Evolutionary conservation across 2,329 filamentous ascomycete species (phyloP).

Genomic region (Tolypocladium cylindrosporum): DNA sequence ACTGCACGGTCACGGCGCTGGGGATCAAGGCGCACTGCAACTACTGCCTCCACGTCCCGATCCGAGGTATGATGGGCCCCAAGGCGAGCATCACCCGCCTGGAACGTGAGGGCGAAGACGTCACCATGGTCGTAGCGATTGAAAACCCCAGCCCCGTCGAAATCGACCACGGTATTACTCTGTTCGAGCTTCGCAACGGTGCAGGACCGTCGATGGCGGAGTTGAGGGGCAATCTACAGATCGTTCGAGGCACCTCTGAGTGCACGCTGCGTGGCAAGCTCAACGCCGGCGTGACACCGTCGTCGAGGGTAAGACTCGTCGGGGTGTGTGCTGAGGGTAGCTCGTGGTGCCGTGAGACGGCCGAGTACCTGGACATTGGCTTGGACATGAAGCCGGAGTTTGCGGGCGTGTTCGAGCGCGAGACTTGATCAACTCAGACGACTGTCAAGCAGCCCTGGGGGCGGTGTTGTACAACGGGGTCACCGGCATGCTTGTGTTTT

Average conservation of each 20-base stretch:
- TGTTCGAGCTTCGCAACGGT: slow-evolving; percentile 19
- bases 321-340: neutral
- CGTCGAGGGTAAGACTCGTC: neutral
- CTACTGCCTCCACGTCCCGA: slow-evolving; percentile 16
- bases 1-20: slow-evolving; percentile 16
- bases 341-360: neutral
- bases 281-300: slow-evolving; percentile 1
- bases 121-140: slow-evolving; percentile 13
- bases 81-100: slow-evolving; percentile 11
- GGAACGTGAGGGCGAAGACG: slow-evolving; percentile 6
- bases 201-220: slow-evolving; percentile 5
- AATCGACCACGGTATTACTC: slow-evolving; percentile 18
- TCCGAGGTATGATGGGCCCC: slow-evolving; percentile 17
- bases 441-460: neutral
- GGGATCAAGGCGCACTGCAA: slow-evolving; percentile 12
- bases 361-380: neutral
- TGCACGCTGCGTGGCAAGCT: slow-evolving; percentile 15
- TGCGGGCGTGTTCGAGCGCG: neutral
- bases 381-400: neutral
- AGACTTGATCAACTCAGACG: neutral
- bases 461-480: neutral
- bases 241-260: slow-evolving; percentile 16
- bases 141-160: slow-evolving; percentile 20
- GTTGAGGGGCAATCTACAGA: slow-evolving; percentile 17
- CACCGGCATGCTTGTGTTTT: neutral